Base-by-base conservation (phyloP, 2,329 filamentous ascomycete species). In the Myriosclerotinia duriaeana region DNA sequence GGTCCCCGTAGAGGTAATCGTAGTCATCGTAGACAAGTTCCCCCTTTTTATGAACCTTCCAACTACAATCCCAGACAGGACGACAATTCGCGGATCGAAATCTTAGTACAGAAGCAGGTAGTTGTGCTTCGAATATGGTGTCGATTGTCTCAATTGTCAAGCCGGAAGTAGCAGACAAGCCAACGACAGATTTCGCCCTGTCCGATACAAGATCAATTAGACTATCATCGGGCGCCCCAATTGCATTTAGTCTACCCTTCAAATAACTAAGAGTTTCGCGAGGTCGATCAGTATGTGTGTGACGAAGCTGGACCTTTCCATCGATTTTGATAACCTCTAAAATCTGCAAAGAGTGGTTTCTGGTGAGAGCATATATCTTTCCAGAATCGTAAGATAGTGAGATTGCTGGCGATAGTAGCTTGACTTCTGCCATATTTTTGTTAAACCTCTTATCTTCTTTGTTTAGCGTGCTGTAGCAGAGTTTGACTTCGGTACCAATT, bases 21-120 rank as follows among this genome's bases (percentile, higher is more conserved):
- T 26, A 26, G 26, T 2, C 26, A 26, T 26, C 30, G 14, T 12
- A 12, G 11, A 50, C 14, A 22, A 6, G 30, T 12, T 50, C 5
- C n/a, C n/a, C 58, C 5, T 15, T 14, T 26, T 22, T 60, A 38
- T 38, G 44, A 52, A 44, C 36, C 15, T 53, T 53, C 72, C 70
- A 72, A 56, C 65, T 59, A 66, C 70, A 50, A 65, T 75, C 73
- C 74, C 74, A 76, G 1, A 69, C 53, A 12, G 73, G 74, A 54
- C 85, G 80, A 6, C 83, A 85, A 42, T 78, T 79, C 0, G 82
- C 84, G 11, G 79, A 79, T 6, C 81, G 80, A 66, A 91, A 84
- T 66, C 81, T 83, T 26, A 86, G 79, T 50, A 91, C 79, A 0
- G 86, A 85, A 5, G 80, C 78, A 0, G 81, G 78, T n/a, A 90